phyloP scores from a whole-genome alignment of 1,139 yeast species.

The Magnusiomyces sp. region DNA sequence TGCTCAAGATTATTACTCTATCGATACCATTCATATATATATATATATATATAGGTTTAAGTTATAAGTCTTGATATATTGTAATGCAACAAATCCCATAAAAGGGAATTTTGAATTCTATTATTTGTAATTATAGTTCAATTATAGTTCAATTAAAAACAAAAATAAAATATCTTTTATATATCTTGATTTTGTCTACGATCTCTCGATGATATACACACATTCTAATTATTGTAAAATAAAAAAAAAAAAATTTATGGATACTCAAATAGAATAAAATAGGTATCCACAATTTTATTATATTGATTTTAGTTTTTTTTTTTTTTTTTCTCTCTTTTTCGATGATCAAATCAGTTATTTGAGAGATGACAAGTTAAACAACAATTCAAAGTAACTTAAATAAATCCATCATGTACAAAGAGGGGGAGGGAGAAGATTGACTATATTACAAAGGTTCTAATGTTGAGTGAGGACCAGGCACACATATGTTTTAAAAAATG shows the following conservation, averaged over 20 bases:
- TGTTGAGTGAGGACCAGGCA: too few relatives aligned
- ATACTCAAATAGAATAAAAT: not conserved
- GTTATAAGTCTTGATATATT: not conserved
- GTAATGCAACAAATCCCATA: not conserved
- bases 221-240: not conserved
- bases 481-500: too few relatives aligned
- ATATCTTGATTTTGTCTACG: not conserved
- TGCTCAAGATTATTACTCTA: too few relatives aligned
- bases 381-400: too few relatives aligned
- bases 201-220: not conserved
- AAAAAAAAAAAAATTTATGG: not conserved
- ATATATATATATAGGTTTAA: not conserved
- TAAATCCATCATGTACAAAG: too few relatives aligned
- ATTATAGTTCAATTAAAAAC: not conserved
- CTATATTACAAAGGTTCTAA: too few relatives aligned
- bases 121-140: not conserved
- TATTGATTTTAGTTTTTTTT: too few relatives aligned
- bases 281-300: too few relatives aligned
- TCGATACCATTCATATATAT: too few relatives aligned
- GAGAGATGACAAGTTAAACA: too few relatives aligned
- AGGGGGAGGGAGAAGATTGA: too few relatives aligned
- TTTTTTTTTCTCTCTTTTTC: not conserved
- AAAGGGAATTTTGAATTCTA: not conserved
- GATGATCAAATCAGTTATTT: too few relatives aligned
- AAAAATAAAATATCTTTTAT: not conserved